Conservation (phyloP, 164 flowering plant species). For the Stephania cephalantha region DNA sequence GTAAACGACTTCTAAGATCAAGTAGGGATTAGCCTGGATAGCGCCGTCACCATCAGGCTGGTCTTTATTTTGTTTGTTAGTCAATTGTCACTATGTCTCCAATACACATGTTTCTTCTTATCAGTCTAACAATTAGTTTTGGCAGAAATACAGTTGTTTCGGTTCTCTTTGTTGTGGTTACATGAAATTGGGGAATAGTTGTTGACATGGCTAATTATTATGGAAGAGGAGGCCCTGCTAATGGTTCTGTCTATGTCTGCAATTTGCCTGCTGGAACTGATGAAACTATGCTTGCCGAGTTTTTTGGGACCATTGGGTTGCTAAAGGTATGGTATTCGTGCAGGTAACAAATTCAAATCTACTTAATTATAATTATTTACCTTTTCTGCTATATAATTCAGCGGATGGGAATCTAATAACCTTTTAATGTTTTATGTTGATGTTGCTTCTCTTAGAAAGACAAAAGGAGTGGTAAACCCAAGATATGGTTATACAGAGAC, state of each 20-base stretch:
- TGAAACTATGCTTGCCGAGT: slow-evolving; percentile 85
- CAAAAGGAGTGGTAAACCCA: slow-evolving; percentile 86
- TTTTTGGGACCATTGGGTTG: slow-evolving; percentile 97
- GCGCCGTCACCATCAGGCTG: no score
- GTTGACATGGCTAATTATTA: slow-evolving; percentile 51
- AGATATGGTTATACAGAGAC: slow-evolving; percentile 89
- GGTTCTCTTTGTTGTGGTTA: slow-evolving; percentile 10
- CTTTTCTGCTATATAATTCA: neutral
- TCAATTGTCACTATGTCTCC: neutral
- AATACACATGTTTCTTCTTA: neutral
- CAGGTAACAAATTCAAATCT: slow-evolving; percentile 21
- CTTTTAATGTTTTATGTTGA: slow-evolving; percentile 5
- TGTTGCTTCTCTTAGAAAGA: slow-evolving; percentile 53
- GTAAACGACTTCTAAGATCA: neutral
- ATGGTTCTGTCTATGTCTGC: slow-evolving; percentile 83
- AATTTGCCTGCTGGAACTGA: slow-evolving; percentile 94
- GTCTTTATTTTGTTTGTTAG: neutral
- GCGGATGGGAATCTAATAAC: neutral
- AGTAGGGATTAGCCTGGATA: no score
- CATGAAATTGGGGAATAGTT: slow-evolving; percentile 17
- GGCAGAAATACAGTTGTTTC: slow-evolving; percentile 3
- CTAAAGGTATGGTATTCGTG: slow-evolving; percentile 67
- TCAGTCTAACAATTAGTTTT: neutral
- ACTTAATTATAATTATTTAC: slow-evolving; percentile 6
- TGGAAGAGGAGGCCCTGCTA: slow-evolving; percentile 55